A percentile compares a stretch with the other conserved stretches of the same genome.
phyloP scores from a whole-genome alignment of 148 eudicot species.

The Camellia japonica region DNA sequence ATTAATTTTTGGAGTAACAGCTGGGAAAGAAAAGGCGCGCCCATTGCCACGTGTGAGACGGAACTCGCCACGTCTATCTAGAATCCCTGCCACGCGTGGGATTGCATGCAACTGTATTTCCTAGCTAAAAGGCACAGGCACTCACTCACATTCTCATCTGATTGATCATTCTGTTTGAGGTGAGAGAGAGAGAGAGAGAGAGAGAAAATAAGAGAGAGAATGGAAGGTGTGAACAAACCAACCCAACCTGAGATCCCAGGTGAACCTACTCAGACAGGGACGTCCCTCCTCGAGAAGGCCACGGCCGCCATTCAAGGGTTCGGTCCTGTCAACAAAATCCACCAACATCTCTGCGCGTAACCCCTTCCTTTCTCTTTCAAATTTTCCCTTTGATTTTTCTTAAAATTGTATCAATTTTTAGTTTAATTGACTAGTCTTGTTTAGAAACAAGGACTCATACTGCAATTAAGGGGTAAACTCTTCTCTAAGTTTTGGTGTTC shows the following conservation, averaged over 20 bases:
- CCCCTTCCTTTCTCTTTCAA: not conserved
- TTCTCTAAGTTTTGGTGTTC: no score
- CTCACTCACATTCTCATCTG: no score
- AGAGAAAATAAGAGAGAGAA: slow-evolving; percentile 14
- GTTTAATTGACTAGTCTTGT: no score
- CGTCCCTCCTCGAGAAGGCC: slow-evolving; percentile 63
- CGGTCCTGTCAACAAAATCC: slow-evolving; percentile 74
- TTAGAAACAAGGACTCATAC: no score
- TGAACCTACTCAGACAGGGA: slow-evolving; percentile 49
- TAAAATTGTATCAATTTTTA: no score
- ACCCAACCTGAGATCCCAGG: slow-evolving; percentile 56
- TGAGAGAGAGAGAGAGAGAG: not conserved
- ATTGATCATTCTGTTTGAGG: no score
- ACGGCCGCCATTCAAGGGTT: slow-evolving; percentile 67
- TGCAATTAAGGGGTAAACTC: no score
- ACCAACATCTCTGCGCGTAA: slow-evolving; percentile 94
- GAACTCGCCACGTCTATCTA: not conserved
- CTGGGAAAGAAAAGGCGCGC: no score
- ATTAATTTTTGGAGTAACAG: no score
- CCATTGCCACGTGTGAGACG: no score
- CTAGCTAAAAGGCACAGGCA: no score
- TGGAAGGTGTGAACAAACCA: slow-evolving; percentile 30
- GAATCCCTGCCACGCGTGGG: not conserved
- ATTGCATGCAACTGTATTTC: not conserved
- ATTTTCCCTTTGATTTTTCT: not conserved